Evolutionary conservation across 2,329 filamentous ascomycete species (phyloP), one percentile per base, ranked within the genome.

Genomic region (Beauveria brongniartii): DNA sequence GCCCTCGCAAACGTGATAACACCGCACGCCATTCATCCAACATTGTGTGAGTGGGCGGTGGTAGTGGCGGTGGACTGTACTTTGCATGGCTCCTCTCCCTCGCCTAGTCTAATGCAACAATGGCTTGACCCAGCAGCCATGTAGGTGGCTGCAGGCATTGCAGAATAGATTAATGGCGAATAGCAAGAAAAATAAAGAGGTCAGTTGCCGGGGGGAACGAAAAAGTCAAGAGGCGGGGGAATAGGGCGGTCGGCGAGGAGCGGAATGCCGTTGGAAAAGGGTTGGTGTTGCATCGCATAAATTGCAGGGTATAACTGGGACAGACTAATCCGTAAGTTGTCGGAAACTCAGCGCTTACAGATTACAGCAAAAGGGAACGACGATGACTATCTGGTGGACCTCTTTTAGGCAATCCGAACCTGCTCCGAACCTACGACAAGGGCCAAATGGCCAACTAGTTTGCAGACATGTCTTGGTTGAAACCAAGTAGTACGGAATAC

Each of bases 271-370:
- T 51, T 58, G 55, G 46, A n/a, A 10, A 47, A 47, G 26, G 9
- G 26, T n/a, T 47, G 28, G 54, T 44, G 5, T 16, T 18, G 14
- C n/a, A 20, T 37, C 9, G 34, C 34, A 37, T 37, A 14, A 16
- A 24, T 12, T 59, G 46, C 55, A 52, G 55, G 46, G 46, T 59
- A 58, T 52, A 24, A 34, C 12, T 51, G 34, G 34, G 46, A 59
- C 12, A 44, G 24, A 51, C 37, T 51, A 52, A 40, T 44, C 34
- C 20, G 24, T 24, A 52, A 12, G 8, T 40, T 24, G 12, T 52
- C 56, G 56, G 56, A 44, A 43, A 41, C 34, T 48, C 43, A n/a
- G 55, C 46, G 55, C 55, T 51, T 51, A 51, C 55, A 43, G 46
- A 28, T 51, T 51, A 51, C 46, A 43, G 46, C 41, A 22, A 47